These are phyloP conservation scores for Kodamaea leandrae DNA, from an alignment of 805 yeast genomes.

Conservation along the genomic window DNA sequence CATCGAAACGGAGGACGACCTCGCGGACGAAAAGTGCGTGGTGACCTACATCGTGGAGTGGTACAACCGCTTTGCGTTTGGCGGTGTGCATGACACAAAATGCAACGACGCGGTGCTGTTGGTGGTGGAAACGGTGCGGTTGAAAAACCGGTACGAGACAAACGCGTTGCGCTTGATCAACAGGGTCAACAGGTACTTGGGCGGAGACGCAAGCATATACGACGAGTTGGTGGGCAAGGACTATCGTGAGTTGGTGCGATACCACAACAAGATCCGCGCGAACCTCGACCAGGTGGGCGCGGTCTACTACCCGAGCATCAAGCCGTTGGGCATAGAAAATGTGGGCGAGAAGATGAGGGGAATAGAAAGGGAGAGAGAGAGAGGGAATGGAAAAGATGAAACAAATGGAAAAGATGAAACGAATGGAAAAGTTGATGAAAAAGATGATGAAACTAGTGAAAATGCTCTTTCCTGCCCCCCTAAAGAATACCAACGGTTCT, in stretches of 20 bases:
- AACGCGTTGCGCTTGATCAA: slow-evolving; percentile 28
- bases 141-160: slow-evolving; percentile 32
- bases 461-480: not conserved
- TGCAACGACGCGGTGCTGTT: slow-evolving; percentile 11
- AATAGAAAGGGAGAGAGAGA: not conserved
- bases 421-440: not conserved
- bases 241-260: slow-evolving; percentile 15
- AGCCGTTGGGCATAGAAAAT: slow-evolving; percentile 13
- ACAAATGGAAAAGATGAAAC: not conserved
- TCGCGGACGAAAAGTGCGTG: slow-evolving; percentile 61
- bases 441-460: not conserved
- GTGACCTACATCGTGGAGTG: slow-evolving; percentile 58
- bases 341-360: slow-evolving; percentile 8
- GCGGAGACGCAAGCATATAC: slow-evolving; percentile 7
- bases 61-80: slow-evolving; percentile 41
- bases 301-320: slow-evolving; percentile 14
- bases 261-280: slow-evolving; percentile 11
- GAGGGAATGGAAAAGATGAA: not conserved
- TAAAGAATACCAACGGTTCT: not conserved
- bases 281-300: slow-evolving; percentile 16
- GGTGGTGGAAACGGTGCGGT: slow-evolving; percentile 15
- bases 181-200: slow-evolving; percentile 17
- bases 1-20: slow-evolving; percentile 51
- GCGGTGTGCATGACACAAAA: not conserved
- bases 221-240: slow-evolving; percentile 14